These are phyloP conservation scores for Pythium coloratum DNA, from an alignment of 352 stramenopile species.

Conservation along the genomic window DNA sequence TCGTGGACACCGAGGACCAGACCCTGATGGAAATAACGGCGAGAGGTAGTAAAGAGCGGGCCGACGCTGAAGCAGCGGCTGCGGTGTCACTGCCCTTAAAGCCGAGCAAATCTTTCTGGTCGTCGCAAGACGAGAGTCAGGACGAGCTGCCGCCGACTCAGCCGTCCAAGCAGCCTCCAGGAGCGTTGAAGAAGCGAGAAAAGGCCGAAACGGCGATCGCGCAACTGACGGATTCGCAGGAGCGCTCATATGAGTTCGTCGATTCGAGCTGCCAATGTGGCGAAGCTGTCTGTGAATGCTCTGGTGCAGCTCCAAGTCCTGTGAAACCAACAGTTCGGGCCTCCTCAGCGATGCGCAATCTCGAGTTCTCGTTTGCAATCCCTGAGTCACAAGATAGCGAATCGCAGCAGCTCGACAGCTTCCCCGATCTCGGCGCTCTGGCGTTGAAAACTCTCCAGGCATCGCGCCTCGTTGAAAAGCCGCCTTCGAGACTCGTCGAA, in stretches of 20 bases:
- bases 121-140: conserved; percentile 28
- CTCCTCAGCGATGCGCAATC: conserved; percentile 46
- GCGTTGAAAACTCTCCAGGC: conserved; percentile 33
- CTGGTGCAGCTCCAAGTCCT: background rate
- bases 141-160: conserved; percentile 57
- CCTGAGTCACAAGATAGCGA: conserved; percentile 61
- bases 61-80: background rate
- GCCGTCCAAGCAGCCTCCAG: conserved; percentile 17
- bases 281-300: conserved; percentile 26
- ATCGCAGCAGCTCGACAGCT: conserved; percentile 36
- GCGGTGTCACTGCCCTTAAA: background rate
- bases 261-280: conserved; percentile 33
- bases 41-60: background rate
- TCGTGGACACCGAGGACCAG: conserved; percentile 2
- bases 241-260: conserved; percentile 37
- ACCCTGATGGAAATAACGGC: background rate
- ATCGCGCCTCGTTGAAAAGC: conserved; percentile 17
- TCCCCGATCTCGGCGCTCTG: conserved; percentile 32
- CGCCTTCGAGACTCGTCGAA: background rate
- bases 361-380: conserved; percentile 67
- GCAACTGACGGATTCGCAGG: conserved; percentile 34
- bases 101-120: background rate
- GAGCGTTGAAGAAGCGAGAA: conserved; percentile 34
- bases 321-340: conserved; percentile 13
- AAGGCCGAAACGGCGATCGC: conserved; percentile 13